These are phyloP conservation scores for Cordia subcordata DNA, from an alignment of 257 asterid genomes.

Conservation along the genomic window DNA sequence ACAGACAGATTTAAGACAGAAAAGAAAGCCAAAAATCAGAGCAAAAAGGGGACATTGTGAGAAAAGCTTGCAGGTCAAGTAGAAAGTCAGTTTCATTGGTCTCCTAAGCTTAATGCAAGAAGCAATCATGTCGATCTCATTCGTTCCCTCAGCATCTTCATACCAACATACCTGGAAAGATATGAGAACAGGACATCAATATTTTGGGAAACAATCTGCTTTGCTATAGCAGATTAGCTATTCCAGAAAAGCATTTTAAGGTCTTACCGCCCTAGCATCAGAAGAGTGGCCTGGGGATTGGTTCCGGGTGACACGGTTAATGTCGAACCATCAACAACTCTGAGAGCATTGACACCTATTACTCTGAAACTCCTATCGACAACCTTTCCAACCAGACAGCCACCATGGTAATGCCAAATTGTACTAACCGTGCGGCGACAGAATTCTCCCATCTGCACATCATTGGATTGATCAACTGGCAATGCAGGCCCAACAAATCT, in stretches of 20 bases:
- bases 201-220: not conserved
- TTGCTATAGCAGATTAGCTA: not conserved
- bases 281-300: constrained; percentile 88
- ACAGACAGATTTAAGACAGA: too few species aligned
- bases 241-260: not conserved
- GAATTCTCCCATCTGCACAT: constrained; percentile 57
- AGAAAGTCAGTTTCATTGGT: not conserved
- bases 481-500: constrained; percentile 60
- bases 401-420: constrained; percentile 97
- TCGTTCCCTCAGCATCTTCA: constrained; percentile 58
- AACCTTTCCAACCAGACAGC: constrained; percentile 77
- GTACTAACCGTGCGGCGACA: constrained; percentile 78
- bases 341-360: constrained; percentile 49
- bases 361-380: constrained; percentile 59
- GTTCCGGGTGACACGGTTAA: constrained; percentile 81
- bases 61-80: not conserved
- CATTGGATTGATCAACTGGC: constrained; percentile 51
- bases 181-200: constrained; percentile 1
- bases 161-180: constrained; percentile 54
- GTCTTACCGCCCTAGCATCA: constrained; percentile 78
- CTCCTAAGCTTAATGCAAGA: not conserved
- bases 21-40: too few species aligned
- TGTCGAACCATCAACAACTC: constrained; percentile 78
- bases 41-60: too few species aligned
- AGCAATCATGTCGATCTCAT: constrained; percentile 14